phyloP scores from a whole-genome alignment of 139 green algal species.

The Chlamydomonas sphaeroides region DNA sequence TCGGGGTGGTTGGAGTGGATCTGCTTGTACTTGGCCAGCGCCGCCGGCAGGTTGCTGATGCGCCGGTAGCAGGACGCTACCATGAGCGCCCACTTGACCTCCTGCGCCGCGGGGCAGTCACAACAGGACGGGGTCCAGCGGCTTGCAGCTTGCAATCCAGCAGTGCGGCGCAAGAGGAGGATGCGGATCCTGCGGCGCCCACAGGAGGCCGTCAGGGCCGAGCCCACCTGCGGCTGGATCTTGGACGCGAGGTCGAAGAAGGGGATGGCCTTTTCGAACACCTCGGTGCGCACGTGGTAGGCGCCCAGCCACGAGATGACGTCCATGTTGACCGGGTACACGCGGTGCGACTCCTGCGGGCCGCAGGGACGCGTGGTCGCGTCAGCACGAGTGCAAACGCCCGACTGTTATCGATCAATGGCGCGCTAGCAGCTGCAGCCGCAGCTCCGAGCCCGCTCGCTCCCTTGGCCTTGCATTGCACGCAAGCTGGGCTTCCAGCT shows the following conservation, averaged over 20 bases:
- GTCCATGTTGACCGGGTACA: conserved; percentile 87
- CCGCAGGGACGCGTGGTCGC: too few relatives aligned
- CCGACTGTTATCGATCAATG: too few relatives aligned
- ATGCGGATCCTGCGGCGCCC: too few relatives aligned
- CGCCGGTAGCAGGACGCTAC: conserved; percentile 74
- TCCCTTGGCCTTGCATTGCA: too few relatives aligned
- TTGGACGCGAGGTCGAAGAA: conserved; percentile 85
- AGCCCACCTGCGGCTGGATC: conserved; percentile 72
- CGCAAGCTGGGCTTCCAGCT: too few relatives aligned
- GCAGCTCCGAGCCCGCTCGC: too few relatives aligned
- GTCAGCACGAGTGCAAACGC: too few relatives aligned
- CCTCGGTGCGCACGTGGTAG: conserved; percentile 80
- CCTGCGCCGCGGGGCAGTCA: too few relatives aligned
- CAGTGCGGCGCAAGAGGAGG: too few relatives aligned
- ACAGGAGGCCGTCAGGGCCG: too few relatives aligned
- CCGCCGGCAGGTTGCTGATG: conserved; percentile 57
- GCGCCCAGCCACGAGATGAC: conserved; percentile 90
- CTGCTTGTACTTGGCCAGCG: conserved; percentile 65
- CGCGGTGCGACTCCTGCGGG: conserved; percentile 76
- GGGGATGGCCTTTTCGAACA: conserved; percentile 80
- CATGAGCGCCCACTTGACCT: conserved; percentile 94
- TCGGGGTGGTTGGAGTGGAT: conserved; percentile 66
- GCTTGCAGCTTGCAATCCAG: too few relatives aligned
- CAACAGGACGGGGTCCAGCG: background rate
- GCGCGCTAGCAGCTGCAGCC: too few relatives aligned